Conservation (phyloP, 2,329 filamentous ascomycete species). For the Capronia coronata region DNA sequence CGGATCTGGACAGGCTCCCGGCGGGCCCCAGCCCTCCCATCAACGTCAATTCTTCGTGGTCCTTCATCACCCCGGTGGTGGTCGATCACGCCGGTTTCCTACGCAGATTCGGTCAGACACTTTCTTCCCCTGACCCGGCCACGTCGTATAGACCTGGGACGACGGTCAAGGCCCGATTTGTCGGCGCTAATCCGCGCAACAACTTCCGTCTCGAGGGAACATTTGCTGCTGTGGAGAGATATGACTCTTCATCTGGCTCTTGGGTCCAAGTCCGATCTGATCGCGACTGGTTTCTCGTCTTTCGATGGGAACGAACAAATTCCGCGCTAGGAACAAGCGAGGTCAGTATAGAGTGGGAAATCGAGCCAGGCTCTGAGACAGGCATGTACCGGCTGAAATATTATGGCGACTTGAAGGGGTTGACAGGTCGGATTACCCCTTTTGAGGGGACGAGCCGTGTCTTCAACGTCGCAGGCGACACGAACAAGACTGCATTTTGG, state of each 20-base stretch:
- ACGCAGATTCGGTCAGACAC: constrained; percentile 63
- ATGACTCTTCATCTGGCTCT: constrained; percentile 37
- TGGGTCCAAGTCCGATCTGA: constrained; percentile 70
- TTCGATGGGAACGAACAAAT: constrained; percentile 68
- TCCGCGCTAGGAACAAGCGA: constrained; percentile 66
- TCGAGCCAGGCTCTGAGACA: constrained; percentile 44
- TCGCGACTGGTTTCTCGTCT: constrained; percentile 76
- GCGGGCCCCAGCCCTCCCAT: constrained; percentile 65
- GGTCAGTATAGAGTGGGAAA: constrained; percentile 75
- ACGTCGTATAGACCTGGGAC: constrained; percentile 55
- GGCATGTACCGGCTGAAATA: constrained; percentile 77
- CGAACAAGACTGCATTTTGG: not conserved
- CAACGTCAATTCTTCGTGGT: constrained; percentile 67
- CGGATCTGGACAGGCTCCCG: constrained; percentile 41
- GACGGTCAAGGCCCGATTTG: constrained; percentile 61
- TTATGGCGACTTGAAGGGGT: constrained; percentile 71
- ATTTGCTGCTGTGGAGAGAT: constrained; percentile 67
- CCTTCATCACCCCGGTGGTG: constrained; percentile 74
- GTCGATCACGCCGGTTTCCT: constrained; percentile 62
- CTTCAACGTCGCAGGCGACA: constrained; percentile 34
- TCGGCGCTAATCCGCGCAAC: constrained; percentile 85
- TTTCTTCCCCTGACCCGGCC: constrained; percentile 48
- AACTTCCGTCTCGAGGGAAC: constrained; percentile 73
- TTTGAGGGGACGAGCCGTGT: constrained; percentile 62
- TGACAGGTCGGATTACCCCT: constrained; percentile 53